Evolutionary conservation across 768 basidiomycete species (phyloP).

Genomic region (Leccinum incarnatum): DNA sequence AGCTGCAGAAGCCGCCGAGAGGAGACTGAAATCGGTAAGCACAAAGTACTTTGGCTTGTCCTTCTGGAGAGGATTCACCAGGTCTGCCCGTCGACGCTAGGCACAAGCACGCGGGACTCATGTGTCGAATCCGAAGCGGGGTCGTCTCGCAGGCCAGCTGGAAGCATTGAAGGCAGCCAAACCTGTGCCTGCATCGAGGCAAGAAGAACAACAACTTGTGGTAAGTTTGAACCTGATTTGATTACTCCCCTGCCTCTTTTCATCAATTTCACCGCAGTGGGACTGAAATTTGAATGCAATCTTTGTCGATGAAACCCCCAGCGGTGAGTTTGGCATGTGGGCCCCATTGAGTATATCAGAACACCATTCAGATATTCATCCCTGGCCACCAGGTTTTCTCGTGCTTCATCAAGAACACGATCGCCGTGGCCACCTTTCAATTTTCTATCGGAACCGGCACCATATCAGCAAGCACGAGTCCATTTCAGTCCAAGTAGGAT

Average conservation of each 20-base stretch:
- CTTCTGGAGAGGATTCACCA: conserved; percentile 26
- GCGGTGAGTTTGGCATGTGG: conserved; percentile 25
- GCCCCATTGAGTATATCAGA: conserved; percentile 12
- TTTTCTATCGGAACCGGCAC: conserved; percentile 33
- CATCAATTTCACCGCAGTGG: conserved; percentile 38
- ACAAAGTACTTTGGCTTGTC: not conserved
- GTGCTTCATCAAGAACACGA: conserved; percentile 29
- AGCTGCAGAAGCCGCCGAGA: conserved; percentile 63
- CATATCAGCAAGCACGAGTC: conserved; percentile 21
- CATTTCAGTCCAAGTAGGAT: conserved; percentile 20
- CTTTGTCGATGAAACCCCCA: conserved; percentile 20
- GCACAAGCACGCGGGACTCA: conserved; percentile 42
- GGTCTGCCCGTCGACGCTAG: conserved; percentile 24
- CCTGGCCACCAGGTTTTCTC: conserved; percentile 35
- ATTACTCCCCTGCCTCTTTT: conserved; percentile 24
- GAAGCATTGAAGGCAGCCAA: conserved; percentile 38
- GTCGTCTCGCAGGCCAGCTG: conserved; percentile 42
- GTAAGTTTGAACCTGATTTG: conserved; percentile 34
- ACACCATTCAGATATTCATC: conserved; percentile 22
- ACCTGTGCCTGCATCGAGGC: conserved; percentile 37
- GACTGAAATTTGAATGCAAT: conserved; percentile 34
- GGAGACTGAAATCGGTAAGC: conserved; percentile 54
- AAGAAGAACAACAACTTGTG: conserved; percentile 41
- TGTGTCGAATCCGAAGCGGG: conserved; percentile 44
- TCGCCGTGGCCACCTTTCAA: conserved; percentile 30